These are phyloP conservation scores for Salicornia ramosissima DNA, from an alignment of 148 eudicot genomes.

Conservation along the genomic window DNA sequence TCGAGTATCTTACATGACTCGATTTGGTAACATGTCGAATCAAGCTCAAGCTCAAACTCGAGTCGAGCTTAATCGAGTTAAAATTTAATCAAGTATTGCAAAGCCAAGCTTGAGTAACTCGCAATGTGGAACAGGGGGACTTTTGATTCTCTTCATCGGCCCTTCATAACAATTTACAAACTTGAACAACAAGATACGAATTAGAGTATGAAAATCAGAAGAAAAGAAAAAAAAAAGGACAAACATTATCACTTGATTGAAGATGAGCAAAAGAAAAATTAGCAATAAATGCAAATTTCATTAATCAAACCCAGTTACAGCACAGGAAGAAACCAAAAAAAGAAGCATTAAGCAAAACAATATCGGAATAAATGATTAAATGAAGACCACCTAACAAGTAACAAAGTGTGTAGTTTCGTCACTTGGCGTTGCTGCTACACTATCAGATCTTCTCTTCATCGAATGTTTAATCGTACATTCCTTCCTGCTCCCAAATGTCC, in stretches of 20 bases:
- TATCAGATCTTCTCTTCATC: conserved; percentile 7
- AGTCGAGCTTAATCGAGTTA: no score
- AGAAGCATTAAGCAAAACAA: not conserved
- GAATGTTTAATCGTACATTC: conserved; percentile 59
- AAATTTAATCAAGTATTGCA: no score
- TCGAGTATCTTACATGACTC: no score
- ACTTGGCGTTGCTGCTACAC: conserved; percentile 1
- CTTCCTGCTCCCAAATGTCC: conserved; percentile 84
- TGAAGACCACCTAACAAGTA: conserved; percentile 3
- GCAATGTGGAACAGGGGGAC: no score
- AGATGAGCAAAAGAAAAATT: not conserved
- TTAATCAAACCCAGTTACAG: conserved; percentile 7
- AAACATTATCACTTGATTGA: not conserved
- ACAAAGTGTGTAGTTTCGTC: not conserved
- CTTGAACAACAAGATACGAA: no score
- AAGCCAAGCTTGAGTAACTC: no score
- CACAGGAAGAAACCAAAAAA: conserved; percentile 11
- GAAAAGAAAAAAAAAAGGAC: no score
- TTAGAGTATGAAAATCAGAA: no score
- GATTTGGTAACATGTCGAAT: no score
- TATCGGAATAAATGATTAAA: conserved; percentile 6
- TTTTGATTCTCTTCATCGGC: no score
- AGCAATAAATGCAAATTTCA: conserved; percentile 1
- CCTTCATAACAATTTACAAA: no score
- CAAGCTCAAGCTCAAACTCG: no score